Evolutionary conservation across 148 eudicot species (phyloP).

Genomic region (Hydrangea macrophylla): DNA sequence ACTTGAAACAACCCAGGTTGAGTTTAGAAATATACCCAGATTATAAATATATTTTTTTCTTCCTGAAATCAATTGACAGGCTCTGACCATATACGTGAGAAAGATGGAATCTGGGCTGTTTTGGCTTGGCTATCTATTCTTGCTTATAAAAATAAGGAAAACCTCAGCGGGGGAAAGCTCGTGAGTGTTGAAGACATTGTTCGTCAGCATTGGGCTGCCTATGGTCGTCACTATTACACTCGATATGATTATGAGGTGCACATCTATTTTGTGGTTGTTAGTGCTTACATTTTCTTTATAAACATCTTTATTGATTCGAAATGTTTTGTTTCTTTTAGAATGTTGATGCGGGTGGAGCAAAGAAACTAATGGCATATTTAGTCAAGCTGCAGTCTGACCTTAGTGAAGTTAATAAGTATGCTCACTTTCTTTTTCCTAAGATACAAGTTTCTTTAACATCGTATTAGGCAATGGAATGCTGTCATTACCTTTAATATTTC

Average conservation of each 20-base stretch:
- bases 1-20: too few species aligned
- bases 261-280: constrained; percentile 1
- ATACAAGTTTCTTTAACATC: not conserved
- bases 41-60: not conserved
- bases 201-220: constrained; percentile 85
- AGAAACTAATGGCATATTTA: constrained; percentile 85
- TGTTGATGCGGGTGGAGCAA: constrained; percentile 91
- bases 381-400: constrained; percentile 82
- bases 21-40: too few species aligned
- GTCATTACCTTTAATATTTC: not conserved
- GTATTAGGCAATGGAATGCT: not conserved
- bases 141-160: constrained; percentile 77
- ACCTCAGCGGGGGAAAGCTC: constrained; percentile 64
- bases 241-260: constrained; percentile 91
- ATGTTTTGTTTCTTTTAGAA: constrained; percentile 38
- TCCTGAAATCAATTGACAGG: constrained; percentile 36
- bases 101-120: constrained; percentile 99
- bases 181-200: constrained; percentile 95
- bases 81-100: constrained; percentile 93
- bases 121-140: constrained; percentile 94
- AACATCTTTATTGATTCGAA: constrained; percentile 9
- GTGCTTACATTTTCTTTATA: not conserved
- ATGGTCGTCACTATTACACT: constrained; percentile 95
- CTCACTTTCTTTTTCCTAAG: not conserved
- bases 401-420: constrained; percentile 77